Evolutionary conservation across 495 filamentous ascomycete genomes (phyloP).

Genomic region (Poronia punctata): DNA sequence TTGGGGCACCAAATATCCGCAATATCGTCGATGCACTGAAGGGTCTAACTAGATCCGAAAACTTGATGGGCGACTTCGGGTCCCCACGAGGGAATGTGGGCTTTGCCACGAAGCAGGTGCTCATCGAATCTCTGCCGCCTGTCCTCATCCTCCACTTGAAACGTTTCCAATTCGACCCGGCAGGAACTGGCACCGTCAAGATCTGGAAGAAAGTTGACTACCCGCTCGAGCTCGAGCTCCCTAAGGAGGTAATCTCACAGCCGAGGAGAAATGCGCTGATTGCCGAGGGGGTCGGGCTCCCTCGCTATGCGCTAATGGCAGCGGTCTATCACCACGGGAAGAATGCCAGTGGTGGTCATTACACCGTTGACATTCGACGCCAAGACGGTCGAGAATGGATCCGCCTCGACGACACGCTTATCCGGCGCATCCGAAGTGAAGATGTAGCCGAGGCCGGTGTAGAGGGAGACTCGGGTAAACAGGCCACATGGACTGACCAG

Average conservation of each 20-base stretch:
- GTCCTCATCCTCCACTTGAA: conserved; percentile 94
- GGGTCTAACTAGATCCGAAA: conserved; percentile 74
- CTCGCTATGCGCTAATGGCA: conserved; percentile 78
- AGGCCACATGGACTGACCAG: conserved; percentile 39
- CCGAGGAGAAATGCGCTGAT: conserved; percentile 59
- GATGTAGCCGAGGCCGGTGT: conserved; percentile 85
- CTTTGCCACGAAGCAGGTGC: conserved; percentile 83
- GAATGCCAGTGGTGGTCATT: conserved; percentile 89
- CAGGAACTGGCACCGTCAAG: conserved; percentile 82
- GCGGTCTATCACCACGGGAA: conserved; percentile 98
- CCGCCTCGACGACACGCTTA: conserved; percentile 86
- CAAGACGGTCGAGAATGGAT: conserved; percentile 95
- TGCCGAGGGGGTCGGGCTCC: conserved; percentile 53
- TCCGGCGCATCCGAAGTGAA: conserved; percentile 76
- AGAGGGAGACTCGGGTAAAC: conserved; percentile 66
- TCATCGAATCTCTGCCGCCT: conserved; percentile 87
- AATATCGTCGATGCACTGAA: conserved; percentile 90
- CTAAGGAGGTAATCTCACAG: conserved; percentile 81
- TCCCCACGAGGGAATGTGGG: conserved; percentile 70
- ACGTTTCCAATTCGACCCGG: conserved; percentile 89
- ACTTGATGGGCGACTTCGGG: conserved; percentile 79
- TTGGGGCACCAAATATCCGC: conserved; percentile 72
- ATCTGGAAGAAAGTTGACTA: conserved; percentile 99
- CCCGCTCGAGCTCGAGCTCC: conserved; percentile 88
- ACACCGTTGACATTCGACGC: conserved; percentile 90